These are phyloP conservation scores for Monotropa hypopitys DNA, from an alignment of 179 eudicot species.

Conservation along the genomic window DNA sequence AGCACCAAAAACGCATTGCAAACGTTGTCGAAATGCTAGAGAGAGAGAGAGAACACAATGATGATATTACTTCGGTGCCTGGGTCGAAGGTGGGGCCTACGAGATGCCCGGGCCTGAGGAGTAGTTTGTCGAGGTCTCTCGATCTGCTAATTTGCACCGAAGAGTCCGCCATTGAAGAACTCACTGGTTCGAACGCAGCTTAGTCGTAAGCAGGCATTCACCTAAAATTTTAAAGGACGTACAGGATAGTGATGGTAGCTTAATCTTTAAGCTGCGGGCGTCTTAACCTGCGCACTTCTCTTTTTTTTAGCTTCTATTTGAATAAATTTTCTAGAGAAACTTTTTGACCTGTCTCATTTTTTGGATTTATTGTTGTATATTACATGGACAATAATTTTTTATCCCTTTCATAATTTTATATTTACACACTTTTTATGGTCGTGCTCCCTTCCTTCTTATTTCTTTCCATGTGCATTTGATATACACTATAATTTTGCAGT, in stretches of 20 bases:
- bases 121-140: slow-evolving; percentile 87
- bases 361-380: too few species aligned
- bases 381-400: too few species aligned
- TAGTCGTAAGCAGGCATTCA: not conserved
- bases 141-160: slow-evolving; percentile 42
- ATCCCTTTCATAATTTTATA: too few species aligned
- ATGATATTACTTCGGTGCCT: slow-evolving; percentile 35
- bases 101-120: slow-evolving; percentile 68
- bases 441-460: too few species aligned
- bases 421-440: too few species aligned
- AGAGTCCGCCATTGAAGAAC: slow-evolving; percentile 32
- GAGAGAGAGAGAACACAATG: not conserved
- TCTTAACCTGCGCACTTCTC: slow-evolving; percentile 3
- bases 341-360: too few species aligned
- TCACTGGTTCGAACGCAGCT: not conserved
- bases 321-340: too few species aligned
- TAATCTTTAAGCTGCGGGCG: slow-evolving; percentile 28
- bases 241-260: slow-evolving; percentile 24
- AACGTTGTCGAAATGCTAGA: slow-evolving; percentile 12
- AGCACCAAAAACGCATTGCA: slow-evolving; percentile 15
- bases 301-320: too few species aligned
- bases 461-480: too few species aligned
- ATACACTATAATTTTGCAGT: too few species aligned
- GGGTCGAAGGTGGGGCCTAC: slow-evolving; percentile 67
- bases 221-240: too few species aligned